Percentiles rank a stretch among this genome's conserved stretches.
These are phyloP conservation scores for Yamadazyma songkhlaensis DNA, from an alignment of 1,139 yeast genomes.

Conservation along the genomic window DNA sequence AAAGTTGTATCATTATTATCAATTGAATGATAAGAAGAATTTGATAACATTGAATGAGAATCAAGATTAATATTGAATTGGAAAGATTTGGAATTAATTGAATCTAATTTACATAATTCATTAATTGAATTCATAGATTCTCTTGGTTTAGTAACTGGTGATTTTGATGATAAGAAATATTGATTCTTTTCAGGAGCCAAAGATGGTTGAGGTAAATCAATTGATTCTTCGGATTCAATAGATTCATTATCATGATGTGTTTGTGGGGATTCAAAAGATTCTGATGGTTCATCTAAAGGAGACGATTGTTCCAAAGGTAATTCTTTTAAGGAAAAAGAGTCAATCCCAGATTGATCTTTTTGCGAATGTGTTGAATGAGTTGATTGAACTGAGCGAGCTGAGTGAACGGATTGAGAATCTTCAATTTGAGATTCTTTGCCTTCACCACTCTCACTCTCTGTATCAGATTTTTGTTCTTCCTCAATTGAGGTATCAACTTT, in stretches of 20 bases:
- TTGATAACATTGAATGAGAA: conserved; percentile 1
- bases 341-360: too few species aligned
- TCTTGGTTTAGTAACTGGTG: background rate
- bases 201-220: background rate
- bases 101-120: conserved; percentile 13
- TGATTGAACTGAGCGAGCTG: too few species aligned
- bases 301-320: too few species aligned
- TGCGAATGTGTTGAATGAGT: too few species aligned
- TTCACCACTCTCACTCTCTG: background rate
- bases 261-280: background rate
- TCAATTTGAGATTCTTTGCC: background rate
- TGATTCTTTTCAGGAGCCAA: background rate
- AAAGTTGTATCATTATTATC: conserved; percentile 2
- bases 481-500: too few species aligned
- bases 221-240: background rate
- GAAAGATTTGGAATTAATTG: conserved; percentile 14
- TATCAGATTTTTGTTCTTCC: background rate
- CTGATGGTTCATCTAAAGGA: background rate
- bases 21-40: conserved; percentile 2
- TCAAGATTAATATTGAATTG: conserved; percentile 13
- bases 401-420: too few species aligned
- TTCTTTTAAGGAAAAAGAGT: too few species aligned
- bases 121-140: conserved; percentile 7
- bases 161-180: background rate
- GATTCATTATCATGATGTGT: background rate